Base-by-base conservation (phyloP, 192 early-diverging fungal species). In the Linnemannia zychae region DNA sequence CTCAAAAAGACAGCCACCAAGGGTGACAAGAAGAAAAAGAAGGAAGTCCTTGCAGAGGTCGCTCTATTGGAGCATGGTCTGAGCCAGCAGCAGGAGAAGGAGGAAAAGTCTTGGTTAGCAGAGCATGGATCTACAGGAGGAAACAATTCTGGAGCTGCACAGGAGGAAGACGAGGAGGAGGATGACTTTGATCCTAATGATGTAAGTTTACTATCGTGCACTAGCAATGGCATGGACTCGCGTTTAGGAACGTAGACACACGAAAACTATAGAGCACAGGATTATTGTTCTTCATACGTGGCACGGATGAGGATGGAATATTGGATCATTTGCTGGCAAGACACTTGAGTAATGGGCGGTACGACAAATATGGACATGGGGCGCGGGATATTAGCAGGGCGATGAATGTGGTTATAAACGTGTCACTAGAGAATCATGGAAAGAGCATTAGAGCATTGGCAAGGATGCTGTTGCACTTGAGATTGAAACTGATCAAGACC, bases 1-100 rank as follows among this genome's bases (percentile, higher is more conserved):
- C 87, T 98, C n/a, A 96, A 96, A 74, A 96, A 95, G 87, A 85
- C 94, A 0, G 94, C 93, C 36, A 90, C 92, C 49, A 93, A 95
- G 53, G 94, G 93, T 57, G 93, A 97, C 89, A 98, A 98, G 90
- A 92, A 94, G 87, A 97, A 97, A 82, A 99, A 98, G 89, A 95
- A 98, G 78, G 93, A 91, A 60, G 77, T 97, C 11, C 68, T 87
- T 1, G 88, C 88, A 7, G 91, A 96, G 44, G 93, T 96, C 53
- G 93, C 92, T 9, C 82, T 79, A 6, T 77, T 98, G 73, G 96
- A 97, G 81, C 75, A 70, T 18, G 89, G 92, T 67, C 88, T 94
- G 63, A 87, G 82, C 24, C 83, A 90, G 63, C 88, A 91, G 52
- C 96, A 98, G 20, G 92, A 87, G 16, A 74, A 87, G 7, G 95